phyloP scores from a whole-genome alignment of 805 yeast species.

The Myxozyma monticola region DNA sequence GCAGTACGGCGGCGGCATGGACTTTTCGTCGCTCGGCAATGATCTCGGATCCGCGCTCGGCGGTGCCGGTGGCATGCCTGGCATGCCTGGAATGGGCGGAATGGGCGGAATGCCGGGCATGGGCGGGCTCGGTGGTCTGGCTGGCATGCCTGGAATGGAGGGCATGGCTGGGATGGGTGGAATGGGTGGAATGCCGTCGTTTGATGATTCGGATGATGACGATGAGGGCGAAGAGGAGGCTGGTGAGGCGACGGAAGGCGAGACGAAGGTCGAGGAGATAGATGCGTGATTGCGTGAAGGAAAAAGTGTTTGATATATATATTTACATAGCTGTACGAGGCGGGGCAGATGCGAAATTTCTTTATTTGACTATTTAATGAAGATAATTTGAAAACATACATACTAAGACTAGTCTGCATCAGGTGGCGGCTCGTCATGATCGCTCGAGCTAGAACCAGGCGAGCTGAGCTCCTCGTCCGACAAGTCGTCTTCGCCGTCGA shows the following conservation, averaged over 20 bases:
- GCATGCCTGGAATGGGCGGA: conserved; percentile 29
- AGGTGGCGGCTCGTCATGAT: background rate
- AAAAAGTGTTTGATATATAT: background rate
- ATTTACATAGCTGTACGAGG: background rate
- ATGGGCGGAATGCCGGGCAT: conserved; percentile 29
- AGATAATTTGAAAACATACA: no score
- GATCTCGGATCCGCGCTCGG: conserved; percentile 43
- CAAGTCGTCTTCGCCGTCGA: conserved; percentile 22
- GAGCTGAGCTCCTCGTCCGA: background rate
- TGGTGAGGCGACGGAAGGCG: conserved; percentile 2
- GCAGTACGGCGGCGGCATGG: conserved; percentile 39
- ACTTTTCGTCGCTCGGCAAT: conserved; percentile 41
- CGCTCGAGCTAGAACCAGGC: background rate
- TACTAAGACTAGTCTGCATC: no score
- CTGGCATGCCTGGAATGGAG: conserved; percentile 34
- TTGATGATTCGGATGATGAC: conserved; percentile 31
- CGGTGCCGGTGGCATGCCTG: conserved; percentile 40
- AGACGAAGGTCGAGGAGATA: conserved; percentile 1
- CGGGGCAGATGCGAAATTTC: background rate
- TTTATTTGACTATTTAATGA: no score
- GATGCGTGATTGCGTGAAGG: no score
- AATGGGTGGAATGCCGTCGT: conserved; percentile 9
- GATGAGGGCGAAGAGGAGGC: conserved; percentile 14
- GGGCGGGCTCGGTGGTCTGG: conserved; percentile 32
- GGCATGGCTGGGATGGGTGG: conserved; percentile 18